Evolutionary conservation across 1,284 basidiomycete species (phyloP), one percentile per base, ranked within the genome.

Genomic region (Tylopilus sp.): DNA sequence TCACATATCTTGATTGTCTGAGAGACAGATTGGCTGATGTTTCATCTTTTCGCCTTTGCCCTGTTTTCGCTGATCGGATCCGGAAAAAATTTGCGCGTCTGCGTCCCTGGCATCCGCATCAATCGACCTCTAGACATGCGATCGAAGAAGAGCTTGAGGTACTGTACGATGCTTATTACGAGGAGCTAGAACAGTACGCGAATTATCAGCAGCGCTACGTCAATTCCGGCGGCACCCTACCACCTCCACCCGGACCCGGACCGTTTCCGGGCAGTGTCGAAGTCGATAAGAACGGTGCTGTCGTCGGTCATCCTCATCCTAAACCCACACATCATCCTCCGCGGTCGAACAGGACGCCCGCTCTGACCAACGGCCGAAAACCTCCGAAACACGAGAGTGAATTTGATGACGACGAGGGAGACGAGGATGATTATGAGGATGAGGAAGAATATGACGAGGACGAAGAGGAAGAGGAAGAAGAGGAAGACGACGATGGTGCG

Each of bases 161-260:
- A 78, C 87, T 98, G 75, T 98, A 99, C 82, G 94, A 97, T 81
- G 92, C 94, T 78, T 99, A 99, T 84, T 98, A 98, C 83, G 92
- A 97, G 74, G 95, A 98, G 81, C 88, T 99, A 77, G 92, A 98
- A 82, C 88, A 91, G 78, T 98, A 98, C 82, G 95, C 94, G 73
- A 90, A 92, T 75, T 92, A 95, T 76, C 93, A 98, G 81, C 89
- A 94, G 82, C 90, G 88, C 73, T 94, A 93, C 75, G 88, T 90
- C 65, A 86, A 85, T 62, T 90, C 88, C 64, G 89, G 88, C 67
- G 89, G 90, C 58, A 88, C 87, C 47, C 83, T 93, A 63, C 85
- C 92, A 60, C 92, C 94, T 45, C 95, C 95, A 25, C 91, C 88
- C 41, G 96, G 96, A 20, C 96, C 96, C 7, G 96, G 96, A 20